These are phyloP conservation scores for Salvia splendens DNA, from an alignment of 257 asterid genomes.

Conservation along the genomic window DNA sequence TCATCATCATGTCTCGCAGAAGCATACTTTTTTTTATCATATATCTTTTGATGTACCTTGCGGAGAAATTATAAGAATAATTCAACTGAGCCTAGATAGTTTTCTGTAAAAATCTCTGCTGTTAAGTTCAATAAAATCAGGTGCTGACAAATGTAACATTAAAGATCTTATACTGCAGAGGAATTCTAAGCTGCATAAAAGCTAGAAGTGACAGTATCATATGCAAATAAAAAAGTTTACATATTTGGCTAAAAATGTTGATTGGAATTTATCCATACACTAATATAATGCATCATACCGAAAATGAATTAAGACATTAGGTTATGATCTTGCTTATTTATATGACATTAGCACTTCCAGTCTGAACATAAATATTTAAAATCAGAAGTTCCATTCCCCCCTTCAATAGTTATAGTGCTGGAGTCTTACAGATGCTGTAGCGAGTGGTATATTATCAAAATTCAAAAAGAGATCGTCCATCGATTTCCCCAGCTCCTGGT, in stretches of 20 bases:
- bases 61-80: background rate
- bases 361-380: constrained; percentile 11
- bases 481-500: constrained; percentile 71
- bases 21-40: background rate
- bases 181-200: background rate
- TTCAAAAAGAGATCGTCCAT: constrained; percentile 74
- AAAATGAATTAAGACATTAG: constrained; percentile 4
- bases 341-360: constrained; percentile 19
- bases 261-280: constrained; percentile 4
- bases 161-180: background rate
- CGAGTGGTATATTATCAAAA: constrained; percentile 74
- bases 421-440: constrained; percentile 91
- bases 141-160: constrained; percentile 8
- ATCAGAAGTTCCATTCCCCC: constrained; percentile 14
- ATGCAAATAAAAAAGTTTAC: background rate
- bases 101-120: constrained; percentile 19
- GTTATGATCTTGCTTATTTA: constrained; percentile 2
- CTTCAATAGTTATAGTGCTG: background rate
- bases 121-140: constrained; percentile 8
- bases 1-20: no score
- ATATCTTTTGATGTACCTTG: background rate
- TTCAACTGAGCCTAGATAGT: constrained; percentile 4
- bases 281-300: constrained; percentile 7
- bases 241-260: constrained; percentile 7
- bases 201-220: background rate